A percentile compares a stretch with the other conserved stretches of the same genome.
phyloP scores from a whole-genome alignment of 202 grass and related monocot species.

The Brachypodium distachyon region DNA sequence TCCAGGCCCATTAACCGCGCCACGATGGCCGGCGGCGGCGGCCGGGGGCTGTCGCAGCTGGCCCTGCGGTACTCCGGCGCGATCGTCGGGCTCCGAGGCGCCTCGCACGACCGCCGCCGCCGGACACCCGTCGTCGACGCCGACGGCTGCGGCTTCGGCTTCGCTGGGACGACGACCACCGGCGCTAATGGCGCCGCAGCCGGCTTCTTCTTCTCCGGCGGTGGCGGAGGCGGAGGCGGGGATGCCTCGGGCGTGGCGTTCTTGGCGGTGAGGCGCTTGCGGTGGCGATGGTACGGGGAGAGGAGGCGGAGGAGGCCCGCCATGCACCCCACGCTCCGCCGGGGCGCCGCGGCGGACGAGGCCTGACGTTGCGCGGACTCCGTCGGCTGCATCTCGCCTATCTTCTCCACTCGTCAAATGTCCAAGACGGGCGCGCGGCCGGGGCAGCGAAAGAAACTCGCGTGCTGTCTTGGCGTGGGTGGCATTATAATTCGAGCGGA shows the following conservation, averaged over 20 bases:
- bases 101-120: slow-evolving; percentile 58
- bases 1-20: slow-evolving; percentile 96
- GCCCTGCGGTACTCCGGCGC: slow-evolving; percentile 50
- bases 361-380: slow-evolving; percentile 28
- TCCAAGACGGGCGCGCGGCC: not conserved
- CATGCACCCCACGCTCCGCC: slow-evolving; percentile 71
- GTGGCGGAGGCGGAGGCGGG: not conserved
- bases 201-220: slow-evolving; percentile 5
- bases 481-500: slow-evolving; percentile 29
- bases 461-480: slow-evolving; percentile 10
- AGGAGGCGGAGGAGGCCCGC: slow-evolving; percentile 73
- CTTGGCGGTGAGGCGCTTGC: slow-evolving; percentile 75
- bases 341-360: slow-evolving; percentile 14
- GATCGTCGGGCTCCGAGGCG: slow-evolving; percentile 72
- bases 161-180: not conserved
- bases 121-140: not conserved
- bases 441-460: not conserved
- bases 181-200: not conserved
- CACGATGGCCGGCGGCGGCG: slow-evolving; percentile 39
- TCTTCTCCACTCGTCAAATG: not conserved
- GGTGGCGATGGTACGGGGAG: slow-evolving; percentile 63
- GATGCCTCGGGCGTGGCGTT: not conserved
- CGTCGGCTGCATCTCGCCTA: slow-evolving; percentile 6
- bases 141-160: not conserved
- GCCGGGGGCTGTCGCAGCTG: slow-evolving; percentile 43